Base-by-base conservation (phyloP, 352 stramenopile species). In the Albugo laibachii region DNA sequence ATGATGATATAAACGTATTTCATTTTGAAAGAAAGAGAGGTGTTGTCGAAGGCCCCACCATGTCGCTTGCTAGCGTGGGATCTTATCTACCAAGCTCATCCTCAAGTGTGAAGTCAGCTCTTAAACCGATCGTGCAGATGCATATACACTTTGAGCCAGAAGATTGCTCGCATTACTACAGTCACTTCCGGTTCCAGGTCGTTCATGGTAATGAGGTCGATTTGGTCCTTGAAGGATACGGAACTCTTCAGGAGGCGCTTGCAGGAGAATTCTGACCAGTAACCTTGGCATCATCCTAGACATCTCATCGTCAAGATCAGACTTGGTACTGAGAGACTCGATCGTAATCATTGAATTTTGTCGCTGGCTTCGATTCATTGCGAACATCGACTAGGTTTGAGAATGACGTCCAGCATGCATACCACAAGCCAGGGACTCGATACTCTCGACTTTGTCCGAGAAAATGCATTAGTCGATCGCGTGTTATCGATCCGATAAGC, bases 401-500 rank as follows among this genome's bases (percentile, higher is more conserved):
- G 8, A 31, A 31, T 31, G 24, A 31, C 8, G 24, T 31, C 24
- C 24, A 31, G 24, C 24, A 31, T 31, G 24, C 24, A 31, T 31
- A 8, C 11, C 3, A 48, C n/a, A 48, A 18, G 41, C 71, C 71
- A 5, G 71, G 71, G 0, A 74, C 66, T 20, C 64, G 54, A 41
- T 80, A 84, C 50, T 71, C 74, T 12, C 55, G 63, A 12, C 65
- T 81, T 44, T 62, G 77, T n/a, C 62, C 68, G n/a, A 87, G 51
- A 48, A 87, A 87, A 34, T 59, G 69, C 75, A 87, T 87, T 50
- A 92, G 66, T 18, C 71, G 61, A 48, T 72, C 66, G 39, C 80
- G 72, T 16, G 69, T 80, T 52, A 92, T 85, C 14, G 81, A 60
- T 44, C 78, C 78, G 54, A 85, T 76, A 45, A 92, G 65, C 15